Evolutionary conservation across 208 protist genomes (phyloP), one percentile per base, ranked within the genome.

Genomic region (Leishmania tarentolae): DNA sequence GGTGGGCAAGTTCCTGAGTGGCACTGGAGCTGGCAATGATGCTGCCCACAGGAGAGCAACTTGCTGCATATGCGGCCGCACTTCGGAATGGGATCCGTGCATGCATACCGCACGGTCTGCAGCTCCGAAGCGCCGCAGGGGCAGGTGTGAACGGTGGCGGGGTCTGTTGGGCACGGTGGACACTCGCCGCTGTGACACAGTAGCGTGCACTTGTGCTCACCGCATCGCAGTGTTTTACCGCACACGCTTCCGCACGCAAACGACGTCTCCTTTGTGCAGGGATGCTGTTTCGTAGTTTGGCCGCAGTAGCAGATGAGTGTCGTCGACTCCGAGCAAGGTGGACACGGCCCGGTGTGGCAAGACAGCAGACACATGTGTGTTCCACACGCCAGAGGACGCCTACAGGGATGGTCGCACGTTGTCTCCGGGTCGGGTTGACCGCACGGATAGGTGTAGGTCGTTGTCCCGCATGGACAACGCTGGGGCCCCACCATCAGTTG

Each of bases 391-490:
- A 96, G 80, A 19, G 76, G 21, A 65, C 89, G 91, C 4, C 66
- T 79, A 79, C 93, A 96, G 15, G 80, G 59, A 69, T 83, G 81
- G 63, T 76, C 78, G 83, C 93, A 96, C 73, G 87, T 91, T 63
- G 84, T 92, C 50, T 86, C 57, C 8, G 90, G 90, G 69, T 94
- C 90, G 9, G 79, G 84, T 66, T 93, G 70, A 28, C 93, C 93
- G 77, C 93, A 97, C 1, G 75, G 83, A 77, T 91, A 95, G 47
- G 81, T 90, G 84, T 95, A 95, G 37, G 84, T 89, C 28, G 87
- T 92, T 35, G 86, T 63, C 0, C 93, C 92, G 86, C 93, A 95
- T 3, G 85, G 87, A 70, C 93, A 97, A 17, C 77, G 68, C 68
- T 81, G 70, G 21, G 86, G 87, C 4, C 87, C 90, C 3, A 90